Evolutionary conservation across 106 monocot genomes (phyloP).

Genomic region (Platanthera guangdongensis): DNA sequence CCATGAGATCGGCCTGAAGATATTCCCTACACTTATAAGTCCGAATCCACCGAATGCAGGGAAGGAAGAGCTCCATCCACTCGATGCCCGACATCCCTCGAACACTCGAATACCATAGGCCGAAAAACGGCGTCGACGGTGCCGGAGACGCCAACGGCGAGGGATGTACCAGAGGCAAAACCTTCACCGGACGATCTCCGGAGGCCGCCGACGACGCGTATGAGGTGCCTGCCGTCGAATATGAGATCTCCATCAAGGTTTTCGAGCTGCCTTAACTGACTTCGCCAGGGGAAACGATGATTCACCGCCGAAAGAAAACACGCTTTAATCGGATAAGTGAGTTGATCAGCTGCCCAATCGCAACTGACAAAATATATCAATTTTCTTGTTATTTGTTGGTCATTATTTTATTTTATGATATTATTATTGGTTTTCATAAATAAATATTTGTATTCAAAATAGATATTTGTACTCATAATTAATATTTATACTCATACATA

Average conservation of each 20-base stretch:
- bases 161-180: slow-evolving; percentile 42
- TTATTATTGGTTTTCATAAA: too few relatives aligned
- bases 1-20: slow-evolving; percentile 80
- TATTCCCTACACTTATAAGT: slow-evolving; percentile 57
- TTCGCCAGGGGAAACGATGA: not conserved
- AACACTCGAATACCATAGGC: slow-evolving; percentile 16
- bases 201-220: not conserved
- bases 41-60: slow-evolving; percentile 82
- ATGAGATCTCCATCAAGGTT: slow-evolving; percentile 8
- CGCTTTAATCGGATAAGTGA: too few relatives aligned
- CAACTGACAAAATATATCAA: too few relatives aligned
- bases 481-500: too few relatives aligned
- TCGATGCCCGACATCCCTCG: slow-evolving; percentile 32
- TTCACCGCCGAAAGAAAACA: too few relatives aligned
- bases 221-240: slow-evolving; percentile 3
- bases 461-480: too few relatives aligned
- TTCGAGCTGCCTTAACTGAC: not conserved
- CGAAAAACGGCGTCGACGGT: not conserved
- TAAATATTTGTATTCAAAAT: too few relatives aligned
- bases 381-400: too few relatives aligned
- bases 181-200: slow-evolving; percentile 28
- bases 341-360: too few relatives aligned
- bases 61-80: slow-evolving; percentile 61
- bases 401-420: too few relatives aligned
- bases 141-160: slow-evolving; percentile 10